These are phyloP conservation scores for Xylaria telfairii DNA, from an alignment of 495 filamentous ascomycete species.

Conservation along the genomic window DNA sequence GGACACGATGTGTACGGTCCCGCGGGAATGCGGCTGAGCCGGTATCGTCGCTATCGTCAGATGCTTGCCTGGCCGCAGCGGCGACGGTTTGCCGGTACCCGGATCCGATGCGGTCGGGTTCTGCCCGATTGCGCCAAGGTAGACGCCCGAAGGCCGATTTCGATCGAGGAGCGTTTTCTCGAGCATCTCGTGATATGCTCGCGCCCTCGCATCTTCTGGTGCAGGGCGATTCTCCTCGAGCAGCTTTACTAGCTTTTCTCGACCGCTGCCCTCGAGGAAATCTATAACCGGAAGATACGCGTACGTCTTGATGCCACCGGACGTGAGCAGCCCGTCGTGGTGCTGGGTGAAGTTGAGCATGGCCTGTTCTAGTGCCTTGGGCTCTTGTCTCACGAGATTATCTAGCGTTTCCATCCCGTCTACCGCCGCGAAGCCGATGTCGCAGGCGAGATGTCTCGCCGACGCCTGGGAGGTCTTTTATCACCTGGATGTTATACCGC, in stretches of 20 bases:
- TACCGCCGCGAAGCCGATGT: conserved; percentile 24
- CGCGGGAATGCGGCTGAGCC: conserved; percentile 62
- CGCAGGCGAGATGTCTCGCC: conserved; percentile 55
- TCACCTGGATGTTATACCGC: conserved; percentile 47
- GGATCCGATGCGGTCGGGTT: background rate
- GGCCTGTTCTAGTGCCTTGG: conserved; percentile 5
- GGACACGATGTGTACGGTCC: conserved; percentile 61
- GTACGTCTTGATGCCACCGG: conserved; percentile 21
- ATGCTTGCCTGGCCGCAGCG: conserved; percentile 43
- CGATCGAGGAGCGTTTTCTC: conserved; percentile 25
- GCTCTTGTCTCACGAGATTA: conserved; percentile 16
- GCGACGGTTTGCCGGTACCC: conserved; percentile 34
- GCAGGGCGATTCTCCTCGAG: conserved; percentile 9
- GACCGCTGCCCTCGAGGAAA: background rate
- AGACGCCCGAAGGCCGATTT: conserved; percentile 16
- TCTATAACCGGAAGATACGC: conserved; percentile 19
- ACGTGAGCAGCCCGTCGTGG: conserved; percentile 22
- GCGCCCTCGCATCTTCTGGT: background rate
- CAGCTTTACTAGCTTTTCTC: background rate
- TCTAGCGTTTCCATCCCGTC: conserved; percentile 29
- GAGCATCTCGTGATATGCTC: conserved; percentile 10
- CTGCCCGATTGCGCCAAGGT: conserved; percentile 13
- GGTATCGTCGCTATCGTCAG: conserved; percentile 48
- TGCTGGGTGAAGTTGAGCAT: conserved; percentile 19
- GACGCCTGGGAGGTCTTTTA: conserved; percentile 58